Evolutionary conservation across 768 basidiomycete genomes (phyloP).

Genomic region (Auricularia heimuer): DNA sequence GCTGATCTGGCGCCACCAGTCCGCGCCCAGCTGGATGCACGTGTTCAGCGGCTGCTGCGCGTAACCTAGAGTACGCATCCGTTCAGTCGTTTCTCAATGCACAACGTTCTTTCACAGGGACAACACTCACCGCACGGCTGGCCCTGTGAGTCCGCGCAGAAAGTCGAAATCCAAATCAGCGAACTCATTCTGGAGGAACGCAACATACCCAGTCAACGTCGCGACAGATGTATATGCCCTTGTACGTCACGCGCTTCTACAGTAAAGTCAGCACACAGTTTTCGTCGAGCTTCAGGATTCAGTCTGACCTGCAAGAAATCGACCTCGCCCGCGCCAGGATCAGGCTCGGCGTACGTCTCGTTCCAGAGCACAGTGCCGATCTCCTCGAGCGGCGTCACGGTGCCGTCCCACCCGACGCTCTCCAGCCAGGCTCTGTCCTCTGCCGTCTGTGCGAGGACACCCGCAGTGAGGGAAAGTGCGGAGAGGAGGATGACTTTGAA

Average conservation of each 20-base stretch:
- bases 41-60: background rate
- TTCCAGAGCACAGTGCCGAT: background rate
- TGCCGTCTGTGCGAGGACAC: no score
- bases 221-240: background rate
- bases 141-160: background rate
- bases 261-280: background rate
- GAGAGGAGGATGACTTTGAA: no score
- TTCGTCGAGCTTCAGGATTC: no score
- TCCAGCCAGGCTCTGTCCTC: background rate
- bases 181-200: background rate
- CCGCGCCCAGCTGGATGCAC: background rate
- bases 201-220: background rate
- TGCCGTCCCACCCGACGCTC: background rate
- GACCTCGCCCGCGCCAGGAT: no score
- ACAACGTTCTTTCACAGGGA: background rate
- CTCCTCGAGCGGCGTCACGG: background rate
- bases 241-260: background rate
- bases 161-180: background rate
- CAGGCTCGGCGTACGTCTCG: no score
- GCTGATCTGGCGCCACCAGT: background rate
- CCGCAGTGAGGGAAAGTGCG: no score
- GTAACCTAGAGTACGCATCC: background rate
- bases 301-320: no score
- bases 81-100: background rate
- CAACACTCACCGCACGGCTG: background rate